Evolutionary conservation across 2,329 filamentous ascomycete species (phyloP).

Genomic region (Fragosphaeria purpurea): DNA sequence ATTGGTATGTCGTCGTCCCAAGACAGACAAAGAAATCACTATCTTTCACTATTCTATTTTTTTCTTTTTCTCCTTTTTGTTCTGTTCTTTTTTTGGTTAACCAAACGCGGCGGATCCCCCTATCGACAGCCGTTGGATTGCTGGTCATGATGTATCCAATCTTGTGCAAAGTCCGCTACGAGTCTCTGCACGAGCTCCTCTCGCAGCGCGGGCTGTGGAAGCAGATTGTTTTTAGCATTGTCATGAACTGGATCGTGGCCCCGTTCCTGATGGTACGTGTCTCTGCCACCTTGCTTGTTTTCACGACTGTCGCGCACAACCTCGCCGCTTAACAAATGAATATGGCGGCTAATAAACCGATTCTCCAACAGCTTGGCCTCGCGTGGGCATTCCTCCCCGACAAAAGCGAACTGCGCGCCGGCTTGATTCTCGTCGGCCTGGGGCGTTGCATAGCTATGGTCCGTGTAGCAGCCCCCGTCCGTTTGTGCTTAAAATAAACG

Average conservation of each 20-base stretch:
- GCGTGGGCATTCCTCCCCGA: constrained; percentile 61
- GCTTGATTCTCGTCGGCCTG: constrained; percentile 72
- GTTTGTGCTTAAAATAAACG: background rate
- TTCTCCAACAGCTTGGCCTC: constrained; percentile 41
- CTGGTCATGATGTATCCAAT: constrained; percentile 95
- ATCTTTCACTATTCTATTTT: background rate
- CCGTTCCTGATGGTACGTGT: constrained; percentile 67
- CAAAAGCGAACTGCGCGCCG: constrained; percentile 46
- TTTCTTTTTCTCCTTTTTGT: background rate
- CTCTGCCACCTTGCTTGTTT: background rate
- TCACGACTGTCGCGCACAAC: no score
- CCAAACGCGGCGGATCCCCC: no score
- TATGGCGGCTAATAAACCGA: no score
- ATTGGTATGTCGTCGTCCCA: constrained; percentile 19
- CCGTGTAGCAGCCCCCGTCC: constrained; percentile 13
- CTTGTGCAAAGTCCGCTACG: constrained; percentile 74
- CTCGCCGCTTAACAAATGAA: no score
- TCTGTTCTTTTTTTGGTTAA: no score
- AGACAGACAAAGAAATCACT: background rate
- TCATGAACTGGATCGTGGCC: constrained; percentile 76
- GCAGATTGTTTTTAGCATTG: constrained; percentile 66
- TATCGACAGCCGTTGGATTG: constrained; percentile 55
- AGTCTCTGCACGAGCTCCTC: constrained; percentile 60
- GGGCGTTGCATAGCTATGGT: constrained; percentile 87
- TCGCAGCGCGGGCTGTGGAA: constrained; percentile 56